These are phyloP conservation scores for Colletotrichum liaoningense DNA, from an alignment of 2,329 filamentous ascomycete genomes.

Conservation along the genomic window DNA sequence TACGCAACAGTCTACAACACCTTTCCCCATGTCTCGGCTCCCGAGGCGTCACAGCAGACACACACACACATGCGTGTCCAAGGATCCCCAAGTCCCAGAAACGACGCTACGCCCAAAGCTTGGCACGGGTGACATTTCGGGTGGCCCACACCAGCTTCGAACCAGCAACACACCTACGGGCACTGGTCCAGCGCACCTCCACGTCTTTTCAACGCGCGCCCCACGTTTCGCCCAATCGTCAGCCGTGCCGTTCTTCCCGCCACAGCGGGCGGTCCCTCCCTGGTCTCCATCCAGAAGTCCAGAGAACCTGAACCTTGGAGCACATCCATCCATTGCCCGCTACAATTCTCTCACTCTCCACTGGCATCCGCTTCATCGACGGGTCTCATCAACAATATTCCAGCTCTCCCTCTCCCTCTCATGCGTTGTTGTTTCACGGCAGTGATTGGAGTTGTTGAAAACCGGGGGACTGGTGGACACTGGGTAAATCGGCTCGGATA, in stretches of 20 bases:
- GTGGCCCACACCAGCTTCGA: background rate
- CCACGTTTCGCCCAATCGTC: slow-evolving; percentile 20
- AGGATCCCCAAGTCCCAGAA: slow-evolving; percentile 24
- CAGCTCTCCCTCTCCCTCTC: no score
- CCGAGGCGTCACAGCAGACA: background rate
- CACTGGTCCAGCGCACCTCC: background rate
- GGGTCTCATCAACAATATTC: no score
- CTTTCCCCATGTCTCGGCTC: slow-evolving; percentile 6
- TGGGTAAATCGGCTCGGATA: slow-evolving; percentile 24
- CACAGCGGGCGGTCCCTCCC: background rate
- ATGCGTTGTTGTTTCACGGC: background rate
- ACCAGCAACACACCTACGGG: background rate
- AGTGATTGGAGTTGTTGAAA: background rate
- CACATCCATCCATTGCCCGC: background rate
- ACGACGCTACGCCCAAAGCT: slow-evolving; percentile 30
- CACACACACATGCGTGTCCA: background rate
- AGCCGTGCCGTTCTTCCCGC: slow-evolving; percentile 29
- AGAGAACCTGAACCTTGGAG: background rate
- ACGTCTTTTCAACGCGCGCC: background rate
- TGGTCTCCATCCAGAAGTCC: background rate
- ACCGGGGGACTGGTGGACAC: background rate
- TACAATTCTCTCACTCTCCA: background rate
- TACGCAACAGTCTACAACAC: background rate
- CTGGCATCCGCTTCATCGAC: background rate
- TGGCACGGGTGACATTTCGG: slow-evolving; percentile 29